Base-by-base conservation (phyloP, 139 green algal species). In the Bryopsis sp. region DNA sequence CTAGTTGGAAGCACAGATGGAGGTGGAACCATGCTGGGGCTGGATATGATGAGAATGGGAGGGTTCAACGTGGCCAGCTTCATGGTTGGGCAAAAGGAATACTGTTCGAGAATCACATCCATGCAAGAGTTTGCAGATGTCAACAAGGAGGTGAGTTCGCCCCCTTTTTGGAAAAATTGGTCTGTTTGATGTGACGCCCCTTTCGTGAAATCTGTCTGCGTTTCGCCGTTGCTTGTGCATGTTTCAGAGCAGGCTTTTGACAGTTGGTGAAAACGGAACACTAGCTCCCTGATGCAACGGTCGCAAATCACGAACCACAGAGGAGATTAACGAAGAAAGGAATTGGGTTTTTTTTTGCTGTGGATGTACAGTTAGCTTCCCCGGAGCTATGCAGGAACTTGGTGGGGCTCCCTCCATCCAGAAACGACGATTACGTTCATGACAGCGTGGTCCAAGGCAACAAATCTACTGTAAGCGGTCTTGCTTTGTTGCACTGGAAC, bases 361-460 rank as follows among this genome's bases (percentile, higher is more conserved):
- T 26, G 43, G 43, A 50, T 63, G n/a, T 35, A 19, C 19, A 63
- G 54, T 34, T 54, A 26, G 43, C 43, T 19, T 54, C 43, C 43
- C 43, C 43, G 15, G 43, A 54, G 43, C 43, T 54, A 19, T 54
- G 43, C 43, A 26, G 15, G 15, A 54, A 19, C 15, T 19, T 69
- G 8, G 35, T 57, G 4, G 62, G 62, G 43, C 22, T 69, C 8
- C 62, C 37, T 11, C 58, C 38, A 6, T 59, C 48, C 4, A 77
- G 77, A 26, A 75, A 85, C 47, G 88, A 92, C 70, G 93, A 92
- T 66, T 87, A 88, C 39, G 74, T 95, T 46, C 73, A 74, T 0
- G 39, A 74, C 43, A 78, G 37, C 32, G 78, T 80, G 0, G 61
- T 39, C 0, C 68, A 90, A 47, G 88, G 86, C 54, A 78, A 72